Percentiles rank a stretch among this genome's conserved stretches.
Conservation (phyloP, 2,329 filamentous ascomycete genomes). For the Ceratocystis cubensis region DNA sequence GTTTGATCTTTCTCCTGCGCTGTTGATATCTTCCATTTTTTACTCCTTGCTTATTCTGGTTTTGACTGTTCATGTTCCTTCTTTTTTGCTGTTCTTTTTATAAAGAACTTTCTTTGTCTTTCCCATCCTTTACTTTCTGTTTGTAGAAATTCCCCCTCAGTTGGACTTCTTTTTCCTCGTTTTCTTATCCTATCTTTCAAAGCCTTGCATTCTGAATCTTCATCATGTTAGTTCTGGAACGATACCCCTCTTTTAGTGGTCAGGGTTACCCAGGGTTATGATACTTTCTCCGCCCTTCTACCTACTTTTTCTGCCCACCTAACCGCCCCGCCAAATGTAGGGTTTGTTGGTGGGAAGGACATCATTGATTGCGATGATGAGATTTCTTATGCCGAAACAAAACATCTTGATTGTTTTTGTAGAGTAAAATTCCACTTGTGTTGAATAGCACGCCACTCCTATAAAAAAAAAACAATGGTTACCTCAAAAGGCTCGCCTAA, state of each 20-base stretch:
- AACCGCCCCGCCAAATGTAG: neutral
- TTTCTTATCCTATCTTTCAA: neutral
- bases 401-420: neutral
- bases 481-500: conserved; percentile 26
- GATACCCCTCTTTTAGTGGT: neutral
- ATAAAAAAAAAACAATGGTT: neutral
- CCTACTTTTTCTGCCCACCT: neutral
- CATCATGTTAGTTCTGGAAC: no score
- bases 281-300: neutral
- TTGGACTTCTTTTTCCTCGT: neutral
- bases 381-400: neutral
- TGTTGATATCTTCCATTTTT: conserved; percentile 13
- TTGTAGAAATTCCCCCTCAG: conserved; percentile 5
- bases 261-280: neutral
- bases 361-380: neutral
- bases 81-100: conserved; percentile 20
- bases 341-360: neutral
- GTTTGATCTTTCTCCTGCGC: neutral
- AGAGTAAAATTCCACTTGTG: neutral
- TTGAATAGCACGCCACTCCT: neutral
- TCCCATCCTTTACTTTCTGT: neutral
- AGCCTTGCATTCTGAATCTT: neutral
- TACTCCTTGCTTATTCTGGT: conserved; percentile 17
- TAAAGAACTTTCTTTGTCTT: conserved; percentile 6
- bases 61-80: conserved; percentile 16